These are phyloP conservation scores for Mycocentrospora acerina DNA, from an alignment of 2,329 filamentous ascomycete species.

Conservation along the genomic window DNA sequence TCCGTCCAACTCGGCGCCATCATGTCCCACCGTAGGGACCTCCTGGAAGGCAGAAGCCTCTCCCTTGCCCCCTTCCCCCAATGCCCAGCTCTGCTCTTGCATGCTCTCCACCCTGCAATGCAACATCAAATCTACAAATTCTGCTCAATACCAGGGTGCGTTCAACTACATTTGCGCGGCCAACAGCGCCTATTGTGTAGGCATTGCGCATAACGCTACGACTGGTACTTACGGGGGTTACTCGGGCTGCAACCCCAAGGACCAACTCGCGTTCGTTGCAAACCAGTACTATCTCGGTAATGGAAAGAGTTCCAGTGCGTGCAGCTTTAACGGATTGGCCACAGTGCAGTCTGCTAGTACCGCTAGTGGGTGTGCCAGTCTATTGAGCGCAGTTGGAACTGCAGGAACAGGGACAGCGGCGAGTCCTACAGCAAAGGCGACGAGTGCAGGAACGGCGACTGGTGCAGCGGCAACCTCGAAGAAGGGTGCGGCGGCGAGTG, in stretches of 20 bases:
- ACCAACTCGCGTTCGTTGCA: constrained; percentile 73
- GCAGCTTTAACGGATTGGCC: constrained; percentile 70
- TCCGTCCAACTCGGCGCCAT: constrained; percentile 66
- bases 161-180: constrained; percentile 74
- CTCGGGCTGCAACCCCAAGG: constrained; percentile 69
- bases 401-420: constrained; percentile 57
- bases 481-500: constrained; percentile 22
- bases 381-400: constrained; percentile 64
- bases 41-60: constrained; percentile 69
- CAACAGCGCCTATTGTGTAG: constrained; percentile 59
- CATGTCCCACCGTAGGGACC: constrained; percentile 67
- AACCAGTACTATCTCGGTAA: constrained; percentile 67
- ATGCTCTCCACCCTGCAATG: constrained; percentile 76
- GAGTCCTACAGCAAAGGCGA: constrained; percentile 32
- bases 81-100: constrained; percentile 78
- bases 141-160: constrained; percentile 62
- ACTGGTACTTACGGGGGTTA: constrained; percentile 73
- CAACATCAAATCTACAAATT: constrained; percentile 62
- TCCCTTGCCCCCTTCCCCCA: constrained; percentile 79
- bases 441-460: constrained; percentile 13
- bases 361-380: constrained; percentile 55
- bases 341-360: constrained; percentile 53
- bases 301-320: constrained; percentile 55
- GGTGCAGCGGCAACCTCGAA: constrained; percentile 16
- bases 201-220: constrained; percentile 67